phyloP scores from a whole-genome alignment of 495 filamentous ascomycete genomes.

The Aspergillus egyptiacus region DNA sequence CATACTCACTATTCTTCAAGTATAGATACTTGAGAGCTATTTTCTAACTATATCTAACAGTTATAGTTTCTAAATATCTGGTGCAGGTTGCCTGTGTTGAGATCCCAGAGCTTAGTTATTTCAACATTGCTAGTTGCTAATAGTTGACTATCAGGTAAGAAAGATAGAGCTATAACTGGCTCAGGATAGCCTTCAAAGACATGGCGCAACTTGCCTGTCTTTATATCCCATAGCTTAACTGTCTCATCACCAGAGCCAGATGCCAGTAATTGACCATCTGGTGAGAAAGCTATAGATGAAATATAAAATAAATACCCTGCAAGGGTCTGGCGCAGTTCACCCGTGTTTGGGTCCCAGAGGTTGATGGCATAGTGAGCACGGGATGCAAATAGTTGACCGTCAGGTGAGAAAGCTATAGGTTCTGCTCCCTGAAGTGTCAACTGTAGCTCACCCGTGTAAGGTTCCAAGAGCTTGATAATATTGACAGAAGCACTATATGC shows the following conservation, averaged over 20 bases:
- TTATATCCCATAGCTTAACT: conserved; percentile 32
- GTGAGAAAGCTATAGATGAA: conserved; percentile 9
- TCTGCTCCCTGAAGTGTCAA: neutral
- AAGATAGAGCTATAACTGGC: neutral
- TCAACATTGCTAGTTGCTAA: conserved; percentile 15
- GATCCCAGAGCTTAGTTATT: conserved; percentile 10
- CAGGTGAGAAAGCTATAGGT: conserved; percentile 8
- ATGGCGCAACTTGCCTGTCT: conserved; percentile 5
- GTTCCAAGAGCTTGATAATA: conserved; percentile 16
- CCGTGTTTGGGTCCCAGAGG: conserved; percentile 4
- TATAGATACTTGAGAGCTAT: too few species aligned
- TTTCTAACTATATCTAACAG: too few species aligned
- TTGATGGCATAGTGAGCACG: conserved; percentile 1
- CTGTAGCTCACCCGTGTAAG: neutral
- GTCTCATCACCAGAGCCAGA: conserved; percentile 20
- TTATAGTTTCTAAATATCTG: too few species aligned
- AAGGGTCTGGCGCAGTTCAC: conserved; percentile 17
- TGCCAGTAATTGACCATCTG: conserved; percentile 9
- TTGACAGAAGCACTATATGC: conserved; percentile 16
- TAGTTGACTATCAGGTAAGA: neutral
- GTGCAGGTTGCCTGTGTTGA: neutral
- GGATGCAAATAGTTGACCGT: conserved; percentile 3
- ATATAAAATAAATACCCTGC: conserved; percentile 13
- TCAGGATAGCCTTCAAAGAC: neutral
- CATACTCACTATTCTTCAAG: too few species aligned